These are phyloP conservation scores for Penicillium sp. DNA, from an alignment of 2,329 filamentous ascomycete genomes.

Conservation along the genomic window DNA sequence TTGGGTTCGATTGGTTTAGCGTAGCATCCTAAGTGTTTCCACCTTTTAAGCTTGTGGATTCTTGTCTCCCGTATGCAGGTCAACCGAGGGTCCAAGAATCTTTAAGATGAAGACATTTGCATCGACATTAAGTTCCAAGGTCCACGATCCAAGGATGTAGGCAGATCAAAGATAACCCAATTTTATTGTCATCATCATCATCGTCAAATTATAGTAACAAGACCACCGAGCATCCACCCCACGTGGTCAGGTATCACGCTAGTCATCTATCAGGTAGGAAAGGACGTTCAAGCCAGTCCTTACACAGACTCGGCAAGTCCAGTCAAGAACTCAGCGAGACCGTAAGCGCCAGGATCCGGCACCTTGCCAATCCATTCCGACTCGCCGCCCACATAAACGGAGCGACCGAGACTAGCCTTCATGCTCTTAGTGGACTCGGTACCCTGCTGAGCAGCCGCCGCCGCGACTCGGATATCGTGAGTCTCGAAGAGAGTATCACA, in stretches of 20 bases:
- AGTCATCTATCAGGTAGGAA: slow-evolving; percentile 29
- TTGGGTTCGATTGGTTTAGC: neutral
- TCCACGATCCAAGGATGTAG: neutral
- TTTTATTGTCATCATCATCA: slow-evolving; percentile 15
- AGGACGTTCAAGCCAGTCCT: slow-evolving; percentile 4
- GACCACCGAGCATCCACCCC: neutral
- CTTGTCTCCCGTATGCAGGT: neutral
- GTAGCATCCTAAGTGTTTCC: neutral
- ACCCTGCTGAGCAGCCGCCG: slow-evolving; percentile 69
- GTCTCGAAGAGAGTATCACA: slow-evolving; percentile 67
- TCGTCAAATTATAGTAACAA: slow-evolving; percentile 20
- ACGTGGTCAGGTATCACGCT: slow-evolving; percentile 18
- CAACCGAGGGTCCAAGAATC: neutral
- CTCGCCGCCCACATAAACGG: slow-evolving; percentile 75
- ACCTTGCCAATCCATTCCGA: slow-evolving; percentile 65
- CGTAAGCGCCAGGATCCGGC: slow-evolving; percentile 71
- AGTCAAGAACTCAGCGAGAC: slow-evolving; percentile 79
- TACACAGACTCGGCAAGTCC: slow-evolving; percentile 63
- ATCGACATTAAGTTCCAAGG: neutral
- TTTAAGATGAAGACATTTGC: neutral
- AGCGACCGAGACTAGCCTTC: slow-evolving; percentile 80
- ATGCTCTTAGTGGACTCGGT: slow-evolving; percentile 87
- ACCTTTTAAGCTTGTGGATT: neutral
- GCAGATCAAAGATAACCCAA: neutral
- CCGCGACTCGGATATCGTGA: slow-evolving; percentile 68